Percentiles rank a stretch among this genome's conserved stretches.
These are phyloP conservation scores for Sinapis alba DNA, from an alignment of 441 rosid genomes.

Conservation along the genomic window DNA sequence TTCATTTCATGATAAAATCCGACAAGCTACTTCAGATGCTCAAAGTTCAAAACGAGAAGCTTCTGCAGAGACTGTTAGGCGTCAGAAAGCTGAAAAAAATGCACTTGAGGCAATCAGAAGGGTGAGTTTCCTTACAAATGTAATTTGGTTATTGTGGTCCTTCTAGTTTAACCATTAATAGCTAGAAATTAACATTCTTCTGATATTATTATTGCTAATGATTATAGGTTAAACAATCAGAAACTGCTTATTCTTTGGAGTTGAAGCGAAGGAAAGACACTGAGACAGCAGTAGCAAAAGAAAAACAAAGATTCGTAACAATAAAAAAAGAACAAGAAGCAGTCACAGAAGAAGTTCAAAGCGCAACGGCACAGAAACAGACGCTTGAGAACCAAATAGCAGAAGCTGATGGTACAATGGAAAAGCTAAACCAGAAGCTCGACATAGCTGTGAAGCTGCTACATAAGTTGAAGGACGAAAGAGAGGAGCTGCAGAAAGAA, in stretches of 20 bases:
- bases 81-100: slow-evolving; percentile 69
- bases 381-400: slow-evolving; percentile 59
- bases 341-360: slow-evolving; percentile 55
- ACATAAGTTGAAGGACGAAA: slow-evolving; percentile 68
- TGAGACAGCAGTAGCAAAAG: slow-evolving; percentile 61
- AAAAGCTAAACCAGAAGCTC: slow-evolving; percentile 80
- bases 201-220: slow-evolving; percentile 9
- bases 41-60: slow-evolving; percentile 61
- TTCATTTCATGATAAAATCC: slow-evolving; percentile 53
- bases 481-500: slow-evolving; percentile 69
- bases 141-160: not conserved
- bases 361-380: slow-evolving; percentile 53
- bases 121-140: slow-evolving; percentile 47
- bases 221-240: slow-evolving; percentile 66
- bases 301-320: slow-evolving; percentile 53
- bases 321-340: slow-evolving; percentile 53
- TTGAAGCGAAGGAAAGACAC: slow-evolving; percentile 63
- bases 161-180: not conserved
- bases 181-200: not conserved
- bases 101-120: slow-evolving; percentile 66
- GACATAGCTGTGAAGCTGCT: slow-evolving; percentile 77
- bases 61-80: slow-evolving; percentile 58
- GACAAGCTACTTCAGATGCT: slow-evolving; percentile 62
- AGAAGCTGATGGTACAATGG: slow-evolving; percentile 56
- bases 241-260: slow-evolving; percentile 60